Conservation (phyloP, 148 eudicot genomes). For the Oxyria digyna region DNA sequence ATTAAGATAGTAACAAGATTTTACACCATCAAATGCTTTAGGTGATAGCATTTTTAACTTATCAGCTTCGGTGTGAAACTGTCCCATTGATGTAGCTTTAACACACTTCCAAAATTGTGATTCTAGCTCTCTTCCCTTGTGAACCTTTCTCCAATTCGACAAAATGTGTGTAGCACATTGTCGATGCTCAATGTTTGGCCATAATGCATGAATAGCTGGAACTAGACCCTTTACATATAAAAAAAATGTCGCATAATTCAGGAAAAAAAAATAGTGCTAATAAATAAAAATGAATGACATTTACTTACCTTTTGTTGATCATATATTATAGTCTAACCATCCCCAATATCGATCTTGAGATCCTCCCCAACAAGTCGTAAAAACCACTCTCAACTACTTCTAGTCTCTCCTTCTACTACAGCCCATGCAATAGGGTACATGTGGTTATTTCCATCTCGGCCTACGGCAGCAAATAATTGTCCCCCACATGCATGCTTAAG, state of each 20-base stretch:
- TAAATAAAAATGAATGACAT: not conserved
- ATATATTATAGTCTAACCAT: not conserved
- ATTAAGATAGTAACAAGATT: no score
- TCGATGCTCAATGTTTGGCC: not conserved
- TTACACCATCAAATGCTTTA: not conserved
- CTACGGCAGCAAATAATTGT: conserved; percentile 8
- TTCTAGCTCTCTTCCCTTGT: not conserved
- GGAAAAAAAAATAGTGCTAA: not conserved
- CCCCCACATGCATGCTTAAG: conserved; percentile 12
- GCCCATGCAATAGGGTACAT: not conserved
- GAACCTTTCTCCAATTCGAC: not conserved
- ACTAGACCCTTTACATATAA: not conserved
- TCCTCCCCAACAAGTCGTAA: no score
- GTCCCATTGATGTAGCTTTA: not conserved
- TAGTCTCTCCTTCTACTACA: not conserved
- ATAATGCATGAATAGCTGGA: not conserved
- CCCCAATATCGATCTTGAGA: no score
- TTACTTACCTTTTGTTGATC: conserved; percentile 5
- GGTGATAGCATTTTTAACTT: not conserved
- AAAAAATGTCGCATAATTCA: not conserved
- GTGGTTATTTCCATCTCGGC: conserved; percentile 10
- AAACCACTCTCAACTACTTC: conserved; percentile 7
- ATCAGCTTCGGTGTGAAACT: not conserved
- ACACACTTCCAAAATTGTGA: not conserved
- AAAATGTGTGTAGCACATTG: not conserved